Base-by-base conservation (phyloP, 2,329 filamentous ascomycete species). In the Arthrobotrys sinensis region DNA sequence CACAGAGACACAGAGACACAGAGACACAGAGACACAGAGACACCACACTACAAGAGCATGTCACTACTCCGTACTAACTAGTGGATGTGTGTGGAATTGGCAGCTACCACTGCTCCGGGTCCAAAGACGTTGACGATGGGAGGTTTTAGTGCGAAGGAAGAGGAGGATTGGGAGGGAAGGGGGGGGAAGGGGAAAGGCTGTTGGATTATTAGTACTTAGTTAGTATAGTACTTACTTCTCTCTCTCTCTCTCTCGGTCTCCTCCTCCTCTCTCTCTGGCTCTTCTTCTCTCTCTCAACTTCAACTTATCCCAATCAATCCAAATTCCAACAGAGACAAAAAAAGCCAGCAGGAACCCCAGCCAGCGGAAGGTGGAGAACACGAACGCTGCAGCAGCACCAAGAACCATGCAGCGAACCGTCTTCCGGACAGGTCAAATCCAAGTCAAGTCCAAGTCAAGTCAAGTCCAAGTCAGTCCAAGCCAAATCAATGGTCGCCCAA, bases 281-380 rank as follows among this genome's bases (percentile, higher is more conserved):
- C 43, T 45, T 16, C 14, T 11, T 45, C 8, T 45, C 12, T 45
- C 43, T 45, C 43, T 45, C 43, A n/a, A n/a, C n/a, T 45, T 32
- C 55, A 43, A 60, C 55, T 43, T 60, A 11, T 60, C 36, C 36
- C 55, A 28, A 60, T 43, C 36, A 28, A 43, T 11, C 55, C 55
- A 28, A 32, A 60, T 60, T 24, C 65, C 52, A 57, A 38, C 52
- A 57, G 52, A 36, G 50, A 28, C 24, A 43, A 57, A 45, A n/a
- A 19, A 45, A 38, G 34, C 11, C n/a, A 12, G 21, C 53, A 16
- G 4, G 28, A 28, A 32, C 12, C 16, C 53, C 4, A 45, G 45
- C 64, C 52, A 68, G 64, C 36, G 34, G 45, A 53, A 57, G 57
- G 57, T 45, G 40, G 57, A 63, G 57, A 62, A 45, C 50, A 55